phyloP scores from a whole-genome alignment of 331 rosid species.

The Pyracantha coccinea region DNA sequence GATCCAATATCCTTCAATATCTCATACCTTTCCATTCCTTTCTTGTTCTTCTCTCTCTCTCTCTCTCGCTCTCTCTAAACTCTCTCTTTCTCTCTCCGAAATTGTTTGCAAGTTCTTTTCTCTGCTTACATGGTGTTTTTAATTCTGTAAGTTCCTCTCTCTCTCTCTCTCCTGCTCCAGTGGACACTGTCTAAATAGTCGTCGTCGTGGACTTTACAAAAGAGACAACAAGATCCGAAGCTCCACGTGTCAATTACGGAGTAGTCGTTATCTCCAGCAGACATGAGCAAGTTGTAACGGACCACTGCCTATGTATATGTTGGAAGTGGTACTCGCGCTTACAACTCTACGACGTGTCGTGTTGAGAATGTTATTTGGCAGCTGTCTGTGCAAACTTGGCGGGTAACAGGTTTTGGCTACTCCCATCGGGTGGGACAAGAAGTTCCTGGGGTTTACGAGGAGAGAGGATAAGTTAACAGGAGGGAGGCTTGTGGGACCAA shows the following conservation, averaged over 20 bases:
- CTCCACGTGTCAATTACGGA: constrained; percentile 18
- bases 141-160: not conserved
- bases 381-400: not conserved
- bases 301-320: not conserved
- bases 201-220: not conserved
- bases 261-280: constrained; percentile 13
- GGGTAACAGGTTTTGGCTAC: not conserved
- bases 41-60: no score
- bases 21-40: constrained; percentile 74
- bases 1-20: constrained; percentile 82
- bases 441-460: not conserved
- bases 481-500: not conserved
- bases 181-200: constrained; percentile 12
- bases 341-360: constrained; percentile 8
- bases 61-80: not conserved
- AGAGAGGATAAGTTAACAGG: constrained; percentile 4
- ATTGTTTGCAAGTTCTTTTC: not conserved
- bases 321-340: not conserved
- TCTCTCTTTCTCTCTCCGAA: not conserved
- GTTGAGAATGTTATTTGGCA: not conserved
- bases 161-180: not conserved
- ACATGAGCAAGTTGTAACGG: not conserved
- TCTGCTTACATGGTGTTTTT: constrained; percentile 14
- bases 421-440: not conserved
- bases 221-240: not conserved